These are phyloP conservation scores for Sicyos baderoa DNA, from an alignment of 306 rosid species.

Conservation along the genomic window DNA sequence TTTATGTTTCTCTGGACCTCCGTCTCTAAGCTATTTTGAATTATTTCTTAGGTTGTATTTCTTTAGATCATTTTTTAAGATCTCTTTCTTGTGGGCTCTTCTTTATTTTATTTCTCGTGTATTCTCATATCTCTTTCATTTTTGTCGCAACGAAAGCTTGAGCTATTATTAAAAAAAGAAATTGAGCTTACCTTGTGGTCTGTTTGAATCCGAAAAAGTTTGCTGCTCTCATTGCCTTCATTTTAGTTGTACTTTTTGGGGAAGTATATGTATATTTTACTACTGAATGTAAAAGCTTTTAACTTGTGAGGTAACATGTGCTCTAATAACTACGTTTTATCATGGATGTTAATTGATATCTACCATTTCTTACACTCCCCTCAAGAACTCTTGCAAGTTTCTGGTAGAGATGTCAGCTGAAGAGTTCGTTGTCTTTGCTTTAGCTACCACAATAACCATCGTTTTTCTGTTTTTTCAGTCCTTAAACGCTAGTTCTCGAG, in stretches of 20 bases:
- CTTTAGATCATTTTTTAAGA: too few species aligned
- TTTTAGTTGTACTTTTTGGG: not conserved
- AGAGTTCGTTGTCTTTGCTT: not conserved
- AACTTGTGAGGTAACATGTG: not conserved
- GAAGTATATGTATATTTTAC: not conserved
- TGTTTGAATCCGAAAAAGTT: not conserved
- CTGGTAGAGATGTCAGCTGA: not conserved
- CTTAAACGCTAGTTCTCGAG: constrained; percentile 75
- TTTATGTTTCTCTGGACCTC: too few species aligned
- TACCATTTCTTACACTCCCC: not conserved
- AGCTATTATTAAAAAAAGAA: too few species aligned
- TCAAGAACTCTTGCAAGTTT: not conserved
- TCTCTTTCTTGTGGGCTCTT: too few species aligned
- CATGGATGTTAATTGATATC: not conserved
- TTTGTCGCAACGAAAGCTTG: too few species aligned
- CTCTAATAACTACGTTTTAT: not conserved
- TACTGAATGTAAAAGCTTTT: not conserved
- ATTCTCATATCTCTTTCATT: too few species aligned
- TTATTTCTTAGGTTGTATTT: too few species aligned
- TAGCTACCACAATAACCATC: not conserved
- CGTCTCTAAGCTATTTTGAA: too few species aligned
- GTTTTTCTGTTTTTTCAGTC: constrained; percentile 42
- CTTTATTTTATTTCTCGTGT: too few species aligned
- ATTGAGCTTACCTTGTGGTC: not conserved
- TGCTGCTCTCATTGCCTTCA: not conserved